Evolutionary conservation across 1,284 basidiomycete species (phyloP), one percentile per base, ranked within the genome.

Genomic region (Phellinidium pouzarii): DNA sequence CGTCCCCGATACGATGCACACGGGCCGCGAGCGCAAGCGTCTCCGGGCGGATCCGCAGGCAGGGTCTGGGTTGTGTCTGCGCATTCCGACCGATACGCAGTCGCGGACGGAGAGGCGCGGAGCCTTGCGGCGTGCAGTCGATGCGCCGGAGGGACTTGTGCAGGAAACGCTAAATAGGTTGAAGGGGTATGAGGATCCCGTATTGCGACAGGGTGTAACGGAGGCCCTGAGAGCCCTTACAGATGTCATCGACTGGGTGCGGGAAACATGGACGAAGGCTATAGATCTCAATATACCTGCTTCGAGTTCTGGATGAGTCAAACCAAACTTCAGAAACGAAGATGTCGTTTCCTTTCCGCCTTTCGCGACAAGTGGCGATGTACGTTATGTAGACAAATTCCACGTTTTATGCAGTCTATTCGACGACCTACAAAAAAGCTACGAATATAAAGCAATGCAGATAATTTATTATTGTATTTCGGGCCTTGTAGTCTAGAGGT

Each of bases 121-220:
- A 25, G 19, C 6, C 38, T 44, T 48, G 34, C 19, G 2, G 9
- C 48, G 40, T 25, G 25, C 40, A 17, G 19, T 20, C 12, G 23
- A 42, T 9, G 41, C 2, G 34, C 25, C 17, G 44, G 47, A 22
- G 36, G 44, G 47, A 48, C 44, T 44, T 40, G 59, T 54, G 37
- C 55, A 53, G 31, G 36, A 8, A 50, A 41, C 14, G 55, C 68
- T 5, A 12, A 12, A 12, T 46, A 59, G 6, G 64, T 12, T 76
- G 43, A 77, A 74, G 59, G 77, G 77, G 7, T 79, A 78, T 54
- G 74, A 78, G 48, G 72, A 71, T 48, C 64, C 66, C 19, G 67
- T 71, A 8, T 62, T 80, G 45, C 59, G 47, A 11, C 55, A 55
- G 22, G 69, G 66, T 2, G 54, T 68, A 0, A 58, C 56, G 29